phyloP scores from a whole-genome alignment of 208 protist genomes.

The Acanthamoeba lenticulata region DNA sequence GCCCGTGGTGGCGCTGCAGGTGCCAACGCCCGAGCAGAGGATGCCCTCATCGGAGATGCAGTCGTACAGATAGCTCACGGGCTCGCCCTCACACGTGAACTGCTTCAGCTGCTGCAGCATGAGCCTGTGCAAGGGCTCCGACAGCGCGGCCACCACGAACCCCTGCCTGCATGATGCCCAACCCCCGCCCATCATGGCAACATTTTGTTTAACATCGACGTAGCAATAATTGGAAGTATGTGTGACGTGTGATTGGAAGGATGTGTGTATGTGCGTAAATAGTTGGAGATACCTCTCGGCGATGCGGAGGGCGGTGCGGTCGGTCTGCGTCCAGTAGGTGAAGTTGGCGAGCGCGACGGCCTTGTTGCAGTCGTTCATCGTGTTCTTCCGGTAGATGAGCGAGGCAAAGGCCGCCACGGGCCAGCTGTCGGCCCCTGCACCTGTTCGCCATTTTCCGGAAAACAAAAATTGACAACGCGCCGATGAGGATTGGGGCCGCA shows the following conservation, averaged over 20 bases:
- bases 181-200: no score
- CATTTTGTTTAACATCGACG: no score
- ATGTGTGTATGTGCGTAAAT: no score
- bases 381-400: neutral
- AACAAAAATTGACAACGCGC: neutral
- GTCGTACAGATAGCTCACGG: neutral
- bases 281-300: neutral
- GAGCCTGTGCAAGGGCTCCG: neutral
- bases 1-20: neutral
- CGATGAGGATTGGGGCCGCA: neutral
- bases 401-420: neutral
- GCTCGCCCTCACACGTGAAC: neutral
- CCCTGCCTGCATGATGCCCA: neutral
- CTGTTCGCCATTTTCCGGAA: neutral
- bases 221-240: no score
- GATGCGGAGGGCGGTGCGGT: neutral
- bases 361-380: neutral
- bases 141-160: neutral
- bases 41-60: neutral
- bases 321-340: neutral
- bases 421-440: neutral
- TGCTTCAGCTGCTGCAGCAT: neutral
- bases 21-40: neutral
- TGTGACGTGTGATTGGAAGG: no score
- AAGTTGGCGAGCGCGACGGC: neutral